These are phyloP conservation scores for Tylopilus cervinicoccineus DNA, from an alignment of 768 basidiomycete species.

Conservation along the genomic window DNA sequence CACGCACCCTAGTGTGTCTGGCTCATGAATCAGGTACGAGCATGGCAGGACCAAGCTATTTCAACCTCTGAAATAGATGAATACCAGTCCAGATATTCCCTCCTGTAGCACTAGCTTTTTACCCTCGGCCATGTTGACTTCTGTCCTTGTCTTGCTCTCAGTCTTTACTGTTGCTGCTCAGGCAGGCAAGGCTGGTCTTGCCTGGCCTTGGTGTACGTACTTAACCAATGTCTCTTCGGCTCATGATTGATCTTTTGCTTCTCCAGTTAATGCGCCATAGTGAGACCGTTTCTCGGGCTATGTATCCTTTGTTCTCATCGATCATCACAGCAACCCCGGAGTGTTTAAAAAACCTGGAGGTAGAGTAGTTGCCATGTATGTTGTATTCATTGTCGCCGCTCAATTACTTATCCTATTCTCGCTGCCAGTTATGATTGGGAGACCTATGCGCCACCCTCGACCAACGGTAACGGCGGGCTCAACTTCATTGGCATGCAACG, in stretches of 20 bases:
- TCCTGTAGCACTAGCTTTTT: not conserved
- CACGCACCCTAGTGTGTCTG: not conserved
- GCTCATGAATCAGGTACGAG: not conserved
- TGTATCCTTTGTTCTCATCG: not conserved
- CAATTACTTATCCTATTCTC: not conserved
- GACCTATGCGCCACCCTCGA: conserved; percentile 32
- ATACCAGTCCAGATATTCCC: not conserved
- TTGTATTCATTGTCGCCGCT: not conserved
- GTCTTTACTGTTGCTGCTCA: conserved; percentile 17
- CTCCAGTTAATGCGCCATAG: conserved; percentile 29
- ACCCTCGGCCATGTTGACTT: conserved; percentile 16
- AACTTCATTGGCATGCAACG: conserved; percentile 39
- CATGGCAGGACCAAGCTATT: too few relatives aligned
- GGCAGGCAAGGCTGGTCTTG: conserved; percentile 37
- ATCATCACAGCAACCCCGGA: conserved; percentile 24
- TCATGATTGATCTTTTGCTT: not conserved
- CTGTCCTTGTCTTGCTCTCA: conserved; percentile 14
- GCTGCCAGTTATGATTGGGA: conserved; percentile 35
- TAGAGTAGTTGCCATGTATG: conserved; percentile 34
- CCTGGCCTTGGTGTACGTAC: conserved; percentile 34
- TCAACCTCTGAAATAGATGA: too few relatives aligned
- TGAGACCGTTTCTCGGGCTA: conserved; percentile 9
- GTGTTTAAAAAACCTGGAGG: conserved; percentile 28
- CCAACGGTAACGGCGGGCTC: conserved; percentile 35
- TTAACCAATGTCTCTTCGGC: not conserved